Evolutionary conservation across 176 grass and related monocot genomes (phyloP).

Genomic region (Carex scoparia): DNA sequence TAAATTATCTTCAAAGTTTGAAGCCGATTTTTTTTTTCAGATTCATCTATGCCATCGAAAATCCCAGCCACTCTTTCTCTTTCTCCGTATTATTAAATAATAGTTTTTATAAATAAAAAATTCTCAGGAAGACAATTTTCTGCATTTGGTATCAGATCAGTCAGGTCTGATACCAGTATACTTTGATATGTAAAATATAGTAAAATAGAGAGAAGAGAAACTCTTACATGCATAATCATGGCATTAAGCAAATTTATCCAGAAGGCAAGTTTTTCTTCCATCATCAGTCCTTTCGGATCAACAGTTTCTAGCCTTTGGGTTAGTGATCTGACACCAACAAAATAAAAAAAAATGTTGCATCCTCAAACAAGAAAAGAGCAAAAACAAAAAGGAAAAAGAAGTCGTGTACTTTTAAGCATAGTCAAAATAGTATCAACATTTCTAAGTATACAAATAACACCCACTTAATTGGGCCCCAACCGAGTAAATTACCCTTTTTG

Average conservation of each 20-base stretch:
- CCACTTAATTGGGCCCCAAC: background rate
- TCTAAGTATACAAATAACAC: background rate
- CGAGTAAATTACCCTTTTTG: background rate
- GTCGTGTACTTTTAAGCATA: background rate
- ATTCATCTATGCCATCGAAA: too few species aligned
- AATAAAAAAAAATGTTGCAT: constrained; percentile 9
- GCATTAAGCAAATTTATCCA: constrained; percentile 97
- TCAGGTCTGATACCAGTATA: background rate
- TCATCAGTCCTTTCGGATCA: constrained; percentile 58
- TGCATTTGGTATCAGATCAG: background rate
- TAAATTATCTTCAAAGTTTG: too few species aligned
- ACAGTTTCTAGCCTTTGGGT: constrained; percentile 58
- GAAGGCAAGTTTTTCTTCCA: constrained; percentile 82
- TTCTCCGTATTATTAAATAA: too few species aligned
- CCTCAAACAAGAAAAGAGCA: background rate
- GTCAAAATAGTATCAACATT: background rate
- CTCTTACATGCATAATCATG: constrained; percentile 97
- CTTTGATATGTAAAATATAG: background rate
- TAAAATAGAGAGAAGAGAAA: constrained; percentile 17
- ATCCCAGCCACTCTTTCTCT: too few species aligned
- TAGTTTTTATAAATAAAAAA: too few species aligned
- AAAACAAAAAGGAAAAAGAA: background rate
- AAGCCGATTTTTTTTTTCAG: too few species aligned
- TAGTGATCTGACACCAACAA: constrained; percentile 45
- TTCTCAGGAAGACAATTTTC: background rate